Evolutionary conservation across 2,329 filamentous ascomycete species (phyloP).

Genomic region (Trichoderma breve): DNA sequence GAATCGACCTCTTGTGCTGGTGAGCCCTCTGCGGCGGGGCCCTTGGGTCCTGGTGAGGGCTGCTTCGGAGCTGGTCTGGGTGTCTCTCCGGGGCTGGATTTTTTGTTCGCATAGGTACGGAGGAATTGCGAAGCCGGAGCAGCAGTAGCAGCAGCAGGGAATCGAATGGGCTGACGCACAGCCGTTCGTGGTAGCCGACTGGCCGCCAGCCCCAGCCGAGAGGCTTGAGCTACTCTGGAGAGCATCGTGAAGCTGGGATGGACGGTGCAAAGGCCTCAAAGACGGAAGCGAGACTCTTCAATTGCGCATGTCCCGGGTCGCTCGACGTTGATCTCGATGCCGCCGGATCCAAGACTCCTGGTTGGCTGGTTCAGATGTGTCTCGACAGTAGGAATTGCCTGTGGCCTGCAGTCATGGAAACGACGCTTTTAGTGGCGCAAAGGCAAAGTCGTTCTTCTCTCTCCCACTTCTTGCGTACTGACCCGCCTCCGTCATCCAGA

Average conservation of each 20-base stretch:
- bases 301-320: constrained; percentile 14
- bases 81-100: constrained; percentile 24
- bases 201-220: constrained; percentile 34
- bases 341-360: not conserved
- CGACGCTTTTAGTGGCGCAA: not conserved
- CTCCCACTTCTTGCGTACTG: not conserved
- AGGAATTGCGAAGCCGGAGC: constrained; percentile 29
- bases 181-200: constrained; percentile 30
- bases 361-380: not conserved
- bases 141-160: constrained; percentile 23
- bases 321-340: not conserved
- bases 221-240: constrained; percentile 35
- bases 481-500: constrained; percentile 20
- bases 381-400: not conserved
- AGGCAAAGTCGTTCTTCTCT: not conserved
- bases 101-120: constrained; percentile 32
- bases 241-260: constrained; percentile 41
- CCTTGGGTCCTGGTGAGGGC: constrained; percentile 10
- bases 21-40: constrained; percentile 9
- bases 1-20: constrained; percentile 19
- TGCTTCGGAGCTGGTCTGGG: not conserved
- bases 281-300: not conserved
- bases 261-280: not conserved
- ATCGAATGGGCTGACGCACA: constrained; percentile 28
- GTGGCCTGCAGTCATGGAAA: no score